Conservation (phyloP, 805 yeast genomes). For the Zygotorulaspora sp. region DNA sequence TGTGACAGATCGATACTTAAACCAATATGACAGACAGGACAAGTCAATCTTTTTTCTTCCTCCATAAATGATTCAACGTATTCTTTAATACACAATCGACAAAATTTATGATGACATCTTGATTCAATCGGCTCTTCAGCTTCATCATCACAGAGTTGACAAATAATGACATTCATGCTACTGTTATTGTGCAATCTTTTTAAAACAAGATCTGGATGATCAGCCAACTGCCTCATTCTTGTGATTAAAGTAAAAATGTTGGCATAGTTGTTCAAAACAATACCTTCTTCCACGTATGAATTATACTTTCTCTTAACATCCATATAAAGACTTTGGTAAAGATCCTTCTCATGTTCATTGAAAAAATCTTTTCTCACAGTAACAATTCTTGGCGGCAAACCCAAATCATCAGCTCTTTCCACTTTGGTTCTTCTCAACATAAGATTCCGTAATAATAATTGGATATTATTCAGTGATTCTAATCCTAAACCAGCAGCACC, state of each 20-base stretch:
- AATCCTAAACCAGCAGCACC: slow-evolving; percentile 81
- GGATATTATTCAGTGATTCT: slow-evolving; percentile 71
- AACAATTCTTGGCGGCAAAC: slow-evolving; percentile 93
- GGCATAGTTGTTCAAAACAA: slow-evolving; percentile 93
- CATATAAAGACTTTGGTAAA: slow-evolving; percentile 80
- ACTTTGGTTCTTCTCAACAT: slow-evolving; percentile 94
- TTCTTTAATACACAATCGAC: slow-evolving; percentile 88
- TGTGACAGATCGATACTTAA: slow-evolving; percentile 84
- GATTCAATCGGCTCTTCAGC: slow-evolving; percentile 97
- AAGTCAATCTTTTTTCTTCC: slow-evolving; percentile 60
- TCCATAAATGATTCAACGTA: slow-evolving; percentile 72
- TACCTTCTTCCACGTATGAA: slow-evolving; percentile 93
- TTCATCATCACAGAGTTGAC: slow-evolving; percentile 94
- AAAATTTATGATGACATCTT: slow-evolving; percentile 88
- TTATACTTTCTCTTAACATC: slow-evolving; percentile 85
- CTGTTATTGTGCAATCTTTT: slow-evolving; percentile 51
- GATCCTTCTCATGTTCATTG: slow-evolving; percentile 92
- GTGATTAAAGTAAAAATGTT: slow-evolving; percentile 94
- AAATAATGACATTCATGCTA: slow-evolving; percentile 50
- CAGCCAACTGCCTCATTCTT: slow-evolving; percentile 96
- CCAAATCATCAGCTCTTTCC: slow-evolving; percentile 95
- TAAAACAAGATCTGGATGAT: slow-evolving; percentile 93
- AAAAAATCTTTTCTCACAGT: slow-evolving; percentile 82
- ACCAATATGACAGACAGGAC: slow-evolving; percentile 96
- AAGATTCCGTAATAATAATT: slow-evolving; percentile 65